Evolutionary conservation across 768 basidiomycete species (phyloP), one percentile per base, ranked within the genome.

Genomic region (Tricholoma sp.): DNA sequence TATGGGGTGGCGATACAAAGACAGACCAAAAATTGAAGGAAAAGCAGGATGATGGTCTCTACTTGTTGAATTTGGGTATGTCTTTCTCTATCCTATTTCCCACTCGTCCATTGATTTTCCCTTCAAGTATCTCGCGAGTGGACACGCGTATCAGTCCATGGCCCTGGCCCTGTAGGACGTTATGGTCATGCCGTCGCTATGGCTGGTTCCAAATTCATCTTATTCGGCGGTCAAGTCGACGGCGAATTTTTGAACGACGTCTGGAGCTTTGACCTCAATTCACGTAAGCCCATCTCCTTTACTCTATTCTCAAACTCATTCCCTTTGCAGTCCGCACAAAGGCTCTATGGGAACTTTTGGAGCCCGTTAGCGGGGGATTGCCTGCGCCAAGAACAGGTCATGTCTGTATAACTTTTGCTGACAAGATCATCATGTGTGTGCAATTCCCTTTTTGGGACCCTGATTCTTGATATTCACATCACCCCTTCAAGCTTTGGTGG

Each of bases 1-100:
- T 98, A 3, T 99, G 97, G 97, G 97, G 97, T 32, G 97, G 96
- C 24, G 97, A 99, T 68, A 98, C 95, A 3, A 95, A 93, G 72
- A 83, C 86, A 12, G 86, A 88, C 63, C 75, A 76, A 20, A 81
- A 76, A 69, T 74, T 79, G 32, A 81, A 78, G 61, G 93, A 94
- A 58, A 85, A 81, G 62, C 91, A 94, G 72, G 97, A 98, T 68
- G 92, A 98, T 69, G 89, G 85, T 0, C 75, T 98, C 44, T 98
- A 98, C 77, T 78, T 99, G 9, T 78, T 99, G 48, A 98, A 98
- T 70, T 82, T 98, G 36, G 86, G 96, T 95, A 68, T 62, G 90
- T 78, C 36, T 29, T 31, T 28, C 18, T 42, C 28, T 59, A n/a
- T 31, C 13, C 49, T 50, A 56, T 51, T 10, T 49, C n/a, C 42